Base-by-base conservation (phyloP, 805 yeast genomes). In the Metschnikowia aberdeeniae region DNA sequence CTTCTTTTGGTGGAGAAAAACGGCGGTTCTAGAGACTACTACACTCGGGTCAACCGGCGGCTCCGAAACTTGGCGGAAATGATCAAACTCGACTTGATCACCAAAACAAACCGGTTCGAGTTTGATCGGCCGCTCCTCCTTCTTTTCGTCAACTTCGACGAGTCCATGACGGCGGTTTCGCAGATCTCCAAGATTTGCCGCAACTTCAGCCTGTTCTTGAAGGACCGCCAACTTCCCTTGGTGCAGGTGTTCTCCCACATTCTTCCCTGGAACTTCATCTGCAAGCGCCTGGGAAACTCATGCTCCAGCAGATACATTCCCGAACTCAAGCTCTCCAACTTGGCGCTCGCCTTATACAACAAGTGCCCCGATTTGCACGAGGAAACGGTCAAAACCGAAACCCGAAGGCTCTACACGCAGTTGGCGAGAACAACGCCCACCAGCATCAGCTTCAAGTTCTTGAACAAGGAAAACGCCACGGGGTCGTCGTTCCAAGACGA, bases 341-440 rank as follows among this genome's bases (percentile, higher is more conserved):
- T 82, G 3, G 70, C 85, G 6, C 60, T 81, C 54, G 70, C 74
- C 17, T 63, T 85, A 2, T 86, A 83, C 62, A 83, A 82, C 55
- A 64, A 73, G 37, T 70, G 86, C 47, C 82, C 82, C 1, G 56
- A 63, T 32, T 52, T 31, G 48, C 45, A 36, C 19, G 49, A 29
- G 10, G 20, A 24, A 20, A 34, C n/a, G 22, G 20, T 10, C 36
- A 40, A 33, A 20, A 29, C 29, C 4, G 50, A 52, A 29, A 47
- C 51, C 4, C 27, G 30, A 11, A 41, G 35, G 37, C 51, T 62
- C 19, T 68, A 53, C 43, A 60, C 75, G 1, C 66, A 66, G 26
- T 53, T 71, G 22, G 68, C 66, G 14, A 61, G 60, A 38, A 73
- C 66, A 27, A 64, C 73, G n/a, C 69, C 73, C 2, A 49, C 64